Base-by-base conservation (phyloP, 1,284 basidiomycete genomes). In the Gymnopus androsaceus region DNA sequence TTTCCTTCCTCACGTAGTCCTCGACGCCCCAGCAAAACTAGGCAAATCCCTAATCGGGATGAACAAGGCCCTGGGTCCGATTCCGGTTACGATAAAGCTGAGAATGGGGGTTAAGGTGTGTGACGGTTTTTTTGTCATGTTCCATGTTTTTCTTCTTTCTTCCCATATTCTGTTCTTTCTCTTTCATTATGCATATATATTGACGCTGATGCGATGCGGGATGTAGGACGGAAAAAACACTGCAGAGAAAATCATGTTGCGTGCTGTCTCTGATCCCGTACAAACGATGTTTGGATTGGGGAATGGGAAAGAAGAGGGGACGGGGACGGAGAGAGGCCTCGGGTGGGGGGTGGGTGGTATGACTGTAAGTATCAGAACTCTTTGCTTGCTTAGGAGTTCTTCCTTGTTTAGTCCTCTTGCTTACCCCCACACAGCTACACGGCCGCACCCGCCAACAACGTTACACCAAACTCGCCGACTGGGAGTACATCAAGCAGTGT, bases 51-150 rank as follows among this genome's bases (percentile, higher is more conserved):
- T 98, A 21, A 77, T 90, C 9, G 96, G 96, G 8, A 98, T 99
- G 95, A 93, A 88, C 67, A 84, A 82, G 52, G 94, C 92, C 0
- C 79, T 98, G 0, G 95, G 95, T 3, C 93, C 95, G 34, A 89
- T 96, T 34, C 96, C 96, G 0, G 77, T 99, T n/a, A 98, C 96
- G 0, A 88, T 97, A 63, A 99, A 99, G 72, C 80, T 98, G 51
- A 81, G 95, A 37, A 98, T 93, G 1, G 96, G 96, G 0, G 88
- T 98, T 19, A 92, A n/a, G n/a, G n/a, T n/a, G n/a, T n/a, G n/a
- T n/a, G n/a, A n/a, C n/a, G n/a, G n/a, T n/a, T n/a, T n/a, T n/a
- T n/a, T n/a, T n/a, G n/a, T n/a, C n/a, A n/a, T n/a, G n/a, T n/a
- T n/a, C n/a, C n/a, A n/a, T n/a, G n/a, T n/a, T n/a, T n/a, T n/a